These are phyloP conservation scores for Kodamaea suecica DNA, from an alignment of 1,139 yeast species.

Conservation along the genomic window DNA sequence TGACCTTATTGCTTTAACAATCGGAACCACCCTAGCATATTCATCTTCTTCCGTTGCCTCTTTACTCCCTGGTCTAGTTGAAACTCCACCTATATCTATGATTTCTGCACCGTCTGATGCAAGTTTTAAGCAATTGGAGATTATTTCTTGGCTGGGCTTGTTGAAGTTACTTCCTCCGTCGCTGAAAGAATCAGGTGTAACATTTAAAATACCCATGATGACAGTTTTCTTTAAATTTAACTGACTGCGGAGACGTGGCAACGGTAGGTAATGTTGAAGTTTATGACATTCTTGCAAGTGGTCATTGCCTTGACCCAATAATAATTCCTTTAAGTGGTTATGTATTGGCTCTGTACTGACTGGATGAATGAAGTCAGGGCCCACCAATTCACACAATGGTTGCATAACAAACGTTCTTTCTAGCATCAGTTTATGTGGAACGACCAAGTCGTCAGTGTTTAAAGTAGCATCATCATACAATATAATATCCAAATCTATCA, in stretches of 20 bases:
- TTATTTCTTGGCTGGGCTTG: slow-evolving; percentile 25
- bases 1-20: slow-evolving; percentile 60
- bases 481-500: slow-evolving; percentile 84
- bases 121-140: slow-evolving; percentile 42
- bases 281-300: slow-evolving; percentile 46
- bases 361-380: slow-evolving; percentile 68
- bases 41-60: slow-evolving; percentile 63
- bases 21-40: slow-evolving; percentile 63
- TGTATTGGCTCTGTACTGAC: slow-evolving; percentile 78
- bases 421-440: slow-evolving; percentile 87
- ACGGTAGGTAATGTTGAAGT: slow-evolving; percentile 45
- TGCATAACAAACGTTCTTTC: slow-evolving; percentile 87
- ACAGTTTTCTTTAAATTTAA: slow-evolving; percentile 38
- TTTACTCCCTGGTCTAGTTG: slow-evolving; percentile 79
- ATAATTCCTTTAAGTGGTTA: slow-evolving; percentile 61
- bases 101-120: slow-evolving; percentile 61
- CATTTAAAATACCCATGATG: slow-evolving; percentile 83
- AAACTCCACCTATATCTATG: slow-evolving; percentile 89
- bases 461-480: slow-evolving; percentile 60
- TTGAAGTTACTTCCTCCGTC: slow-evolving; percentile 65
- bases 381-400: slow-evolving; percentile 78
- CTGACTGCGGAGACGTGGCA: slow-evolving; percentile 24
- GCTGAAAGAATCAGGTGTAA: slow-evolving; percentile 94
- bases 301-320: slow-evolving; percentile 32
- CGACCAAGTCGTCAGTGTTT: slow-evolving; percentile 55